Base-by-base conservation (phyloP, 305 asterid species). In the Withania somnifera region DNA sequence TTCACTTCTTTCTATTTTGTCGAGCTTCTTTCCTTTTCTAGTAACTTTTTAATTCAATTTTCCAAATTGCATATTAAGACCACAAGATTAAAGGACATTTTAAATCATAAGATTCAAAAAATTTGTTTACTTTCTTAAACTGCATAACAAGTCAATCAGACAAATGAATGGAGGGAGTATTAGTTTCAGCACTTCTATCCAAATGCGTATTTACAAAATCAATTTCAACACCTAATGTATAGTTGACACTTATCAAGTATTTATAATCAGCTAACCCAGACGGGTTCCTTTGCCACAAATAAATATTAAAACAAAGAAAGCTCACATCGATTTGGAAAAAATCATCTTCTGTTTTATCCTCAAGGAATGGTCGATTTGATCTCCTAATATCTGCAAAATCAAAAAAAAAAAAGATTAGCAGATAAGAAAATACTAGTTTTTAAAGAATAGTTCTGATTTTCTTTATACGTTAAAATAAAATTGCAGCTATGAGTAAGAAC, bases 261-360 rank as follows among this genome's bases (percentile, higher is more conserved):
- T 60, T 58, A 24, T 26, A 13, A 30, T 63, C 71, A 3, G 24
- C 45, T 63, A 7, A 7, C 42, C 11, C 3, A 9, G n/a, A 53
- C 11, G 22, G 10, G 10, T 17, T 17, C 2, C 3, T 53, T 63
- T 8, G 73, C 13, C 13, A 64, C 24, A 32, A 53, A 84, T 38
- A 60, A 34, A 3, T n/a, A 61, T 26, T 73, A 75, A 82, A 83
- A 64, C 84, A 81, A 38, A 53, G 75, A 86, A 87, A 79, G 60
- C 93, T 94, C 83, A 94, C 98, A 84, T 95, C 98, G 80, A 95
- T 92, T 87, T 95, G 98, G 85, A 95, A 95, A 76, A 90, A 91
- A 86, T 95, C 98, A 67, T 90, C 98, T 11, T 93, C 98, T 69
- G 91, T 89, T 87, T 89, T 93, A 87, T 90, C 97, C 85, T 90